phyloP scores from a whole-genome alignment of 2,329 filamentous ascomycete species.

The Fusarium bulbicola region DNA sequence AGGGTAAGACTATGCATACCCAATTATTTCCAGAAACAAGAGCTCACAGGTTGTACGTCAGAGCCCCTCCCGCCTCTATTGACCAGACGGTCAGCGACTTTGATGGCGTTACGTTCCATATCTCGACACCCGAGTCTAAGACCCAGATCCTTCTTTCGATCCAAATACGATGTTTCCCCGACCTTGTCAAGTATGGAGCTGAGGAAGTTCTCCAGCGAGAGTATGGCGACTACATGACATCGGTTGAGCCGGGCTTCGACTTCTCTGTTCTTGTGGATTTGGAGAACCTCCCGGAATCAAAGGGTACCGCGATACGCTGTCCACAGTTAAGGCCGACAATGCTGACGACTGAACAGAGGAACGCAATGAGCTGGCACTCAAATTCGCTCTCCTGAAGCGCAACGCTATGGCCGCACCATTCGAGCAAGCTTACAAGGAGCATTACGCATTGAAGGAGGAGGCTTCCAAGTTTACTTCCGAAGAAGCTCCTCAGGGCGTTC shows the following conservation, averaged over 20 bases:
- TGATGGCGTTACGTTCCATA: constrained; percentile 97
- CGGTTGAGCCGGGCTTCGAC: constrained; percentile 90
- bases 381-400: constrained; percentile 92
- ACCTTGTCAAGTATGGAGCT: constrained; percentile 92
- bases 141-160: constrained; percentile 95
- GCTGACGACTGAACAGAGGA: constrained; percentile 65
- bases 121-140: constrained; percentile 94
- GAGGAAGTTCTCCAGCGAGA: constrained; percentile 91
- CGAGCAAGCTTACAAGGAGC: constrained; percentile 94
- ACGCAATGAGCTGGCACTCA: constrained; percentile 84
- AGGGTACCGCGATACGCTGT: constrained; percentile 61
- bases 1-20: constrained; percentile 63
- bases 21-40: constrained; percentile 20
- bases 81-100: constrained; percentile 99
- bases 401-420: constrained; percentile 99
- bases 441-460: constrained; percentile 85
- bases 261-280: constrained; percentile 93
- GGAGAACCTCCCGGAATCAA: constrained; percentile 82
- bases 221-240: constrained; percentile 90
- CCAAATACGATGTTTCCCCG: constrained; percentile 92
- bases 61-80: constrained; percentile 85
- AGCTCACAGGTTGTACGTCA: constrained; percentile 59
- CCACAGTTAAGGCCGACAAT: background rate
- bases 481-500: constrained; percentile 88
- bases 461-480: constrained; percentile 93